Evolutionary conservation across 176 grass and related monocot species (phyloP), one percentile per base, ranked within the genome.

Genomic region (Oryza longistaminata): DNA sequence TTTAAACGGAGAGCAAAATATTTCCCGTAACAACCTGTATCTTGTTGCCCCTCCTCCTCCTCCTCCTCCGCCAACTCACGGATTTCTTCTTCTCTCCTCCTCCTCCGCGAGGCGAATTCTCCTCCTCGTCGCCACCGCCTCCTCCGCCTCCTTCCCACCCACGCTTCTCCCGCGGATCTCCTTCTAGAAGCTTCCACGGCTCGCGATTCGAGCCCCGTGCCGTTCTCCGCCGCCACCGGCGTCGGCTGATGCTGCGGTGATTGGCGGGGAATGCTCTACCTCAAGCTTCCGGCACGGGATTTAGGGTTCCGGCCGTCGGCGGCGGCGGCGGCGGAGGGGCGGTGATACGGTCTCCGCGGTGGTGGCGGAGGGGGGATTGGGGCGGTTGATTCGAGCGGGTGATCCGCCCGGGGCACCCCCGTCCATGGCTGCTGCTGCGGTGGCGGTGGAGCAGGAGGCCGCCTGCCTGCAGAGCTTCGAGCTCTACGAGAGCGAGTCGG

Each of bases 401-500:
- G 82, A 82, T 87, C 76, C 79, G 77, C 31, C 48, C 40, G 14
- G 14, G 83, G 24, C 66, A 31, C 29, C 4, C 34, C 34, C 64
- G 70, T 68, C 62, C 66, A 87, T 87, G 82, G 86, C 68, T 11
- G 62, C 25, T 42, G 86, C 68, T 11, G 67, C 17, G 44, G 85
- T 31, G 6, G 66, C 67, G 34, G 31, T 58, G 83, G 82, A 49
- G 65, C 77, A 81, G 33, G 83, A 86, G 79, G 45, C 73, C 67
- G 70, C 79, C 44, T 90, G 80, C 66, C 81, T 97, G 83, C 83
- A 91, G 81, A 89, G 78, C 62, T 94, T 97, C 80, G 82, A 92
- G 86, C 90, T 97, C 74, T 86, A 92, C 22, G 81, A 91, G 88
- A 94, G 80, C 77, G 86, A 85, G 76, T 89, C 88, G 88, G 92